phyloP scores from a whole-genome alignment of 2,329 filamentous ascomycete genomes.

The Colletotrichum sojae region DNA sequence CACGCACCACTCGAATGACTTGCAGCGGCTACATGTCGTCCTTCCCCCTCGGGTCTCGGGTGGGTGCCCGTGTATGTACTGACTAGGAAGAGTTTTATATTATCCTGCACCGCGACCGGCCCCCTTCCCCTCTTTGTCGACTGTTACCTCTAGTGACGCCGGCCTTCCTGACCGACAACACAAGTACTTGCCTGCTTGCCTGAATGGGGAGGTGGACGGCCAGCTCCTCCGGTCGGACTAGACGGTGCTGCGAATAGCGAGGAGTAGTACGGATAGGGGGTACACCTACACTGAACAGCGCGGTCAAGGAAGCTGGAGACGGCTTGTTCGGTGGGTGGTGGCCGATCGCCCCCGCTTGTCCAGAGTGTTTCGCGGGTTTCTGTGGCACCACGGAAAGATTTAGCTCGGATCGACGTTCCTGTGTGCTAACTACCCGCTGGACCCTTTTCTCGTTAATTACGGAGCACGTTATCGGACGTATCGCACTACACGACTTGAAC shows the following conservation, averaged over 20 bases:
- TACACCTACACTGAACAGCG: no score
- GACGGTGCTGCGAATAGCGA: no score
- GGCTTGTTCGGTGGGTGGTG: conserved; percentile 12
- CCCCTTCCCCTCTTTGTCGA: conserved; percentile 21
- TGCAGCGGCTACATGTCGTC: conserved; percentile 36
- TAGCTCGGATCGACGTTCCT: conserved; percentile 35
- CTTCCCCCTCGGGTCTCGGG: conserved; percentile 7
- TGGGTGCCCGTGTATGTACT: conserved; percentile 23
- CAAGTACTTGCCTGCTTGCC: conserved; percentile 10
- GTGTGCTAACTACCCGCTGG: conserved; percentile 31
- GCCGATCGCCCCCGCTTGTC: conserved; percentile 28
- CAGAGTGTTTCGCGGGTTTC: conserved; percentile 22
- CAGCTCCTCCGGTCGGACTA: no score
- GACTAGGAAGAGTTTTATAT: conserved; percentile 24
- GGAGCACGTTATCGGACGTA: conserved; percentile 30
- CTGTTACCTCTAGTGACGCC: neutral
- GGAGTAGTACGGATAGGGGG: no score
- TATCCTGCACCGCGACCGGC: conserved; percentile 18
- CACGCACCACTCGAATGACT: conserved; percentile 37
- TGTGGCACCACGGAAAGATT: conserved; percentile 34
- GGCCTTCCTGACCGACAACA: neutral
- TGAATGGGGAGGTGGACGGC: conserved; percentile 15
- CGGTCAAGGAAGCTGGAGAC: neutral
- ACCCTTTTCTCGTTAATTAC: conserved; percentile 33
- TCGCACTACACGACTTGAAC: conserved; percentile 7